Evolutionary conservation across 495 filamentous ascomycete species (phyloP).

Genomic region (Polyplosphaeria fusca): DNA sequence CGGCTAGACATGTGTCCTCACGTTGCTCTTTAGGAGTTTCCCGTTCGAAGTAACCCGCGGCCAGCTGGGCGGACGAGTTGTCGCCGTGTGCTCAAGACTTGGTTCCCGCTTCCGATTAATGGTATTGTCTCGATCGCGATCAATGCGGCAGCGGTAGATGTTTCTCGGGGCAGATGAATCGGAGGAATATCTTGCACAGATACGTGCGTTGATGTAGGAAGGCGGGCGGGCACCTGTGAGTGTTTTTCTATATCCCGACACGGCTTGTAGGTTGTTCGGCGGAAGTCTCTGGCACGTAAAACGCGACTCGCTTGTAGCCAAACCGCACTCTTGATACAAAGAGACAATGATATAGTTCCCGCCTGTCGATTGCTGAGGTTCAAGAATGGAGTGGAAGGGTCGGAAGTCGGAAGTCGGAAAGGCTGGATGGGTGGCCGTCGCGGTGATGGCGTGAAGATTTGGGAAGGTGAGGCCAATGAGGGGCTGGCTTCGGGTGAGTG

Average conservation of each 20-base stretch:
- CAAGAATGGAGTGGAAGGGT: slow-evolving; percentile 25
- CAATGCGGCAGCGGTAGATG: neutral
- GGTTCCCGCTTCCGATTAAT: no score
- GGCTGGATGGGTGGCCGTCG: slow-evolving; percentile 24
- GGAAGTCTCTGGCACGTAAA: slow-evolving; percentile 30
- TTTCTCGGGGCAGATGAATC: neutral
- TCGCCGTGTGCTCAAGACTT: no score
- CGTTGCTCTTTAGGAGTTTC: neutral
- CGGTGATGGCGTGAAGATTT: neutral
- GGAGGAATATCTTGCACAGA: neutral
- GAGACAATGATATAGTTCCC: slow-evolving; percentile 11
- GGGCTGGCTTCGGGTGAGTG: neutral
- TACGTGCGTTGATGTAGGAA: slow-evolving; percentile 4
- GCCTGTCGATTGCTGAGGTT: slow-evolving; percentile 14
- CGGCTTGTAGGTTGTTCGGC: slow-evolving; percentile 12
- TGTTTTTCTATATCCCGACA: slow-evolving; percentile 14
- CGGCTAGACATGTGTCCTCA: slow-evolving; percentile 9
- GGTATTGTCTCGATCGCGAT: no score
- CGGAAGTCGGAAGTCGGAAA: slow-evolving; percentile 15
- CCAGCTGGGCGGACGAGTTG: neutral
- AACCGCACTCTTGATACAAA: slow-evolving; percentile 24
- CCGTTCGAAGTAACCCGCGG: neutral
- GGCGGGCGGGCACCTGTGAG: slow-evolving; percentile 1
- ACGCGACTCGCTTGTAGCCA: slow-evolving; percentile 17
- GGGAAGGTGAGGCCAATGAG: neutral